Evolutionary conservation across 192 early-diverging fungal species (phyloP).

Genomic region (Coemansia guatemalensis): DNA sequence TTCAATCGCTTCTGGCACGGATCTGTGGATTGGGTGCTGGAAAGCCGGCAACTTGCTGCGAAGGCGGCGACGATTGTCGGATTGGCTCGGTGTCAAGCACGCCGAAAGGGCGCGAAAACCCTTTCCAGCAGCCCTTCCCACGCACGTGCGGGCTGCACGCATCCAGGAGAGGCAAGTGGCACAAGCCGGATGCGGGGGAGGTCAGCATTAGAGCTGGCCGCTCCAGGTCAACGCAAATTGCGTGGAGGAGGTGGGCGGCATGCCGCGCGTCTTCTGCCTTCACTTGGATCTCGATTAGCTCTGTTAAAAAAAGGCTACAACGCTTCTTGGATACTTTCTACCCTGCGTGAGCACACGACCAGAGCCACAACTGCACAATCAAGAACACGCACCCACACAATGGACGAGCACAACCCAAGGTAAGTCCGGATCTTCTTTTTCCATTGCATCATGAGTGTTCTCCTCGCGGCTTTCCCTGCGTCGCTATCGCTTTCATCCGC

Average conservation of each 20-base stretch:
- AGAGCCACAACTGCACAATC: not conserved
- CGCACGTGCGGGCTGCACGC: not conserved
- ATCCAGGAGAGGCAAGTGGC: not conserved
- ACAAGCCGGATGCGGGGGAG: not conserved
- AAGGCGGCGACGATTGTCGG: not conserved
- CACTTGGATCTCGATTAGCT: not conserved
- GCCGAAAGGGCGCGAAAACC: not conserved
- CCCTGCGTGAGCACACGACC: not conserved
- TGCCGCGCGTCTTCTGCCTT: not conserved
- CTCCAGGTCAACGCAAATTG: not conserved
- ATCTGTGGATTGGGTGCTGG: not conserved
- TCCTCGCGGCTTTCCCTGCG: not conserved
- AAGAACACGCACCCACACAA: not conserved
- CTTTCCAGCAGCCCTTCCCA: not conserved
- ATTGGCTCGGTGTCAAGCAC: not conserved
- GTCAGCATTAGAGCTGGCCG: not conserved
- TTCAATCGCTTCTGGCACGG: not conserved
- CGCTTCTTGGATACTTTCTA: not conserved
- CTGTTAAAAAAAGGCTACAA: too few relatives aligned
- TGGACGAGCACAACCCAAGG: not conserved
- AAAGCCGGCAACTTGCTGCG: not conserved
- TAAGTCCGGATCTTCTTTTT: not conserved
- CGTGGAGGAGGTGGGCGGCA: not conserved
- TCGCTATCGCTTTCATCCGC: not conserved
- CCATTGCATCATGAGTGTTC: not conserved